Conservation (phyloP, 164 flowering plant genomes). For the Akebia trifoliata region DNA sequence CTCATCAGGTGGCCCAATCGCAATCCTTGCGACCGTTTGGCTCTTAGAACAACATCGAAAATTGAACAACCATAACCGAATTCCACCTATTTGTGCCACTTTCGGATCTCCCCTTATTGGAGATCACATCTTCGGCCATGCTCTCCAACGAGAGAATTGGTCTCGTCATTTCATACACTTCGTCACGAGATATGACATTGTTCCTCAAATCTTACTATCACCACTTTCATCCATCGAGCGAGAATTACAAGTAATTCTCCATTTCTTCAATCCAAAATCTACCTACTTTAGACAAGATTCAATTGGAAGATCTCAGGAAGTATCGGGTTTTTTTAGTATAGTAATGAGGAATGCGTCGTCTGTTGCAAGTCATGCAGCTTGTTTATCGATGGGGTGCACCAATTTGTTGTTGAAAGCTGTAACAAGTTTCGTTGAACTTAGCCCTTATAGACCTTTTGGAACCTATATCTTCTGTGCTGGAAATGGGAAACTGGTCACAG, state of each 20-base stretch:
- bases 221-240: conserved; percentile 41
- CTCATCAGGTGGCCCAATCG: conserved; percentile 65
- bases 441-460: conserved; percentile 79
- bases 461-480: conserved; percentile 56
- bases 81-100: conserved; percentile 47
- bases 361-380: conserved; percentile 54
- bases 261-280: conserved; percentile 33
- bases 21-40: conserved; percentile 66
- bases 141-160: conserved; percentile 71
- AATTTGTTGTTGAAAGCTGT: conserved; percentile 45
- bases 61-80: background rate
- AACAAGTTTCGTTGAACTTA: conserved; percentile 44
- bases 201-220: conserved; percentile 59
- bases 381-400: conserved; percentile 54
- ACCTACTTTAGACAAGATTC: conserved; percentile 3
- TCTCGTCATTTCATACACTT: conserved; percentile 48
- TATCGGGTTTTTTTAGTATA: conserved; percentile 21
- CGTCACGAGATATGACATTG: conserved; percentile 50
- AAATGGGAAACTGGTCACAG: conserved; percentile 32
- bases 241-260: conserved; percentile 26
- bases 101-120: conserved; percentile 82
- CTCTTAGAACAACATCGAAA: conserved; percentile 38
- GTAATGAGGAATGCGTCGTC: conserved; percentile 47
- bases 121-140: conserved; percentile 50
- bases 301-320: conserved; percentile 14